Base-by-base conservation (phyloP, 805 yeast genomes). In the Teunomyces aglyptinius region DNA sequence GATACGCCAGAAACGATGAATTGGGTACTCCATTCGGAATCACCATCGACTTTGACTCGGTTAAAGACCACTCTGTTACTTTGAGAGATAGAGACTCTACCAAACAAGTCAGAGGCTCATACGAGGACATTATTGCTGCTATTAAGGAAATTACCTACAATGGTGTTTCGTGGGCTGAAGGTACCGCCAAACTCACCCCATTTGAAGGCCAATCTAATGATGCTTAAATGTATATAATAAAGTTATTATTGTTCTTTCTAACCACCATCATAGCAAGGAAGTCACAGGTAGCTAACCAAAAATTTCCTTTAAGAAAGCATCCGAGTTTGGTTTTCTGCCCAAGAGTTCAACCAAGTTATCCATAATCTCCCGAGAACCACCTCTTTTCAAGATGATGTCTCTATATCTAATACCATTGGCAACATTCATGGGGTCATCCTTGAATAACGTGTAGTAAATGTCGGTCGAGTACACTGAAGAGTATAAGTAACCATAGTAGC, bases 1-100 rank as follows among this genome's bases (percentile, higher is more conserved):
- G 99, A 75, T 92, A 92, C 63, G 90, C 99, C 53, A 88, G 99
- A 76, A 92, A 92, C 69, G 99, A 92, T 71, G 99, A 92, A 76
- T 80, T 92, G 64, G 99, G 99, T 70, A 94, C 98, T 45, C 99
- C 99, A 58, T 94, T 94, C 66, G 99, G 99, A 68, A 82, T 92
- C 70, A 92, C 99, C 54, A 86, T 92, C 59, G 99, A 92, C 70
- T 92, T 94, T 68, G 97, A 92, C 54, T 85, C 96, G 45, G 80
- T 87, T 52, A 81, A 85, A 64, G 97, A 92, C 64, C 81, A 81
- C 43, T 84, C 97, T 11, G 87, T 92, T 55, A 92, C 99, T 29
- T 78, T 92, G 64, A 89, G 99, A 79, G 98, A 92, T 72, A 88
- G 99, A 77, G 99, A 92, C 70, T 80, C 96, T 47, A 94, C 98